Evolutionary conservation across 345 rosid species (phyloP).

Genomic region (Hibiscus syriacus): DNA sequence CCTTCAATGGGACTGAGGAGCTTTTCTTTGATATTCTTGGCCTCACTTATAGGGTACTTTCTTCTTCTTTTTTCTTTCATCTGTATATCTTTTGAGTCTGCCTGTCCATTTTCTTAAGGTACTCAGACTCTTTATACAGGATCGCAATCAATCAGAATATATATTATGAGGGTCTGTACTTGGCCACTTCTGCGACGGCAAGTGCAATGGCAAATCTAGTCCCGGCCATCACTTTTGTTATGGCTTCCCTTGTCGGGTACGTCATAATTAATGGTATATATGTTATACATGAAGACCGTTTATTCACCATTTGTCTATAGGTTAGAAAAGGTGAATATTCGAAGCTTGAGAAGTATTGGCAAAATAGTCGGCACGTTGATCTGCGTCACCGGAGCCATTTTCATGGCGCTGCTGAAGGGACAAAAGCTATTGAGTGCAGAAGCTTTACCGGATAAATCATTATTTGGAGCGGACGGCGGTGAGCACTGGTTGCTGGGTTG

Average conservation of each 20-base stretch:
- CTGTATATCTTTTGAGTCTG: background rate
- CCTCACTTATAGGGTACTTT: conserved; percentile 36
- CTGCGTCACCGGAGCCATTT: conserved; percentile 42
- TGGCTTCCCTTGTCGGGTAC: conserved; percentile 30
- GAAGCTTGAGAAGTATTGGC: conserved; percentile 48
- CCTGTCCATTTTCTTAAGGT: background rate
- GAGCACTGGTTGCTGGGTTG: conserved; percentile 60
- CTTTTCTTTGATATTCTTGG: conserved; percentile 24
- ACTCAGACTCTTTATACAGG: conserved; percentile 6
- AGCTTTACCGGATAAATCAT: conserved; percentile 11
- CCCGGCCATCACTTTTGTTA: conserved; percentile 35
- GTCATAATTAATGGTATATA: background rate
- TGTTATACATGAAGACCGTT: background rate
- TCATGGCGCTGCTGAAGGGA: conserved; percentile 65
- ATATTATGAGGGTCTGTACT: conserved; percentile 31
- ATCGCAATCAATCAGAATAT: conserved; percentile 28
- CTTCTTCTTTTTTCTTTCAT: too few species aligned
- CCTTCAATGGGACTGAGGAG: conserved; percentile 19
- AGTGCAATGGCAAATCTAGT: conserved; percentile 29
- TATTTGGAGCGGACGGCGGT: conserved; percentile 14
- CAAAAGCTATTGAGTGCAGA: conserved; percentile 53
- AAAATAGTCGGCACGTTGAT: conserved; percentile 55
- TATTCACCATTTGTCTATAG: conserved; percentile 18
- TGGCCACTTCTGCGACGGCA: conserved; percentile 31
- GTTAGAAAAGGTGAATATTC: conserved; percentile 46